Base-by-base conservation (phyloP, 768 basidiomycete species). In the Naganishia vishniacii region DNA sequence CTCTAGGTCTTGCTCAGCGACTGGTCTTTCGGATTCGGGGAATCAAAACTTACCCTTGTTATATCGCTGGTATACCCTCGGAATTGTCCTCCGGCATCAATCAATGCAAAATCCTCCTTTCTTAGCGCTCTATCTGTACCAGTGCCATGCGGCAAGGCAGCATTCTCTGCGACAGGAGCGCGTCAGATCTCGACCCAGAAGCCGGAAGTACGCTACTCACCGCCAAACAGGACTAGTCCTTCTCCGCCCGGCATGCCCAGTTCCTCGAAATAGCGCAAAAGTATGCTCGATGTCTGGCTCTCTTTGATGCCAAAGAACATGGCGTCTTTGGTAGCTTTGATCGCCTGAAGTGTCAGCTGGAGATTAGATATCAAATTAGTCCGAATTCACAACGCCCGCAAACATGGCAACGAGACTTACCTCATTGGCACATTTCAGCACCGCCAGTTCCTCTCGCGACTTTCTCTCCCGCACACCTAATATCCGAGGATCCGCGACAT, bases 71-170 rank as follows among this genome's bases (percentile, higher is more conserved):
- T 73, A 72, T 93, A 91, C 0, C 86, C 88, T 69, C 87, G 83
- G 45, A 91, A 80, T 16, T 80, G 80, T 0, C 84, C 88, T 9
- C 84, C 86, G 58, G 84, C 82, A 72, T 92, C 90, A 64, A 91
- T 85, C 15, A 92, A 80, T 12, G 85, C 81, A 63, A 88, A 82
- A 68, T 93, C 89, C 5, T 80, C 70, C 59, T 78, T 72, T 0
- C 75, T 77, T 13, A 91, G 79, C 0, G 71, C 70, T 32, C 85
- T 82, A 71, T 91, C 87, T 0, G 85, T 86, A 2, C 88, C 88
- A 40, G 82, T 81, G 6, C 89, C 91, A 73, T 92, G 91, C 3
- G 89, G 90, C 25, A 89, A 82, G 2, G 89, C 89, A 5, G 89
- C 90, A 69, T 91, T 88, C 65, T 87, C 90, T 91, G 12, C 41